These are phyloP conservation scores for Thraustochytrium sp. DNA, from an alignment of 352 stramenopile species.

Conservation along the genomic window DNA sequence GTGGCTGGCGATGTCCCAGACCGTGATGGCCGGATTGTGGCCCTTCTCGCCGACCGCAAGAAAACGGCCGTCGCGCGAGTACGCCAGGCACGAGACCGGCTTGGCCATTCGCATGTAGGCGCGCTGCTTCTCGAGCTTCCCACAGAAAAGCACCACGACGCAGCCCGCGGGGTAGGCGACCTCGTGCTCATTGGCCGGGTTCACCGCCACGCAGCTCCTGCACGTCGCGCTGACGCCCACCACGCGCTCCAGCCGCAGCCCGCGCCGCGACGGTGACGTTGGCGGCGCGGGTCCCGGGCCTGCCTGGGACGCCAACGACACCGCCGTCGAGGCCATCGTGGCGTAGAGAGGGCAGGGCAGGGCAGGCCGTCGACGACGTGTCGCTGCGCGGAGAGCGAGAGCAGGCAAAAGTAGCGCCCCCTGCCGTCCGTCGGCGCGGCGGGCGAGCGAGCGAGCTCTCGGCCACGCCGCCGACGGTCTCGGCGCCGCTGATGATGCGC, in stretches of 20 bases:
- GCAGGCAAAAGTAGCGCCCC: no score
- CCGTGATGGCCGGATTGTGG: conserved; percentile 69
- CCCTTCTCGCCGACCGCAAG: conserved; percentile 78
- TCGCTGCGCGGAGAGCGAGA: no score
- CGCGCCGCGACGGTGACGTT: neutral
- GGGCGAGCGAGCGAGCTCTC: no score
- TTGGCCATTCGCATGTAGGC: conserved; percentile 79
- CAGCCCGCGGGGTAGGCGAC: conserved; percentile 73
- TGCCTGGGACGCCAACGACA: neutral
- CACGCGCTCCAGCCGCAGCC: conserved; percentile 17
- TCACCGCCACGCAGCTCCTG: conserved; percentile 45
- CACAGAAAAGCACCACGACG: conserved; percentile 81
- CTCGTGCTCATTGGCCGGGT: conserved; percentile 64
- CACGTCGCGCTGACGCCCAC: neutral
- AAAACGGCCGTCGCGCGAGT: conserved; percentile 71
- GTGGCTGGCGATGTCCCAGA: conserved; percentile 70
- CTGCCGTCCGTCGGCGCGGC: no score
- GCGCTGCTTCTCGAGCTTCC: conserved; percentile 71
- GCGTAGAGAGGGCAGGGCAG: no score
- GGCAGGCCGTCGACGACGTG: no score
- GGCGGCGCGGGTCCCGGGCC: neutral
- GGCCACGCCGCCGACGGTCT: no score
- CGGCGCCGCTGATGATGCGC: no score
- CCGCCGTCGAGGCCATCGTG: no score
- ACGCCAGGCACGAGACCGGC: conserved; percentile 66